A percentile compares a stretch with the other conserved stretches of the same genome.
These are phyloP conservation scores for Beverwykella pulmonaria DNA, from an alignment of 495 filamentous ascomycete species.

Conservation along the genomic window DNA sequence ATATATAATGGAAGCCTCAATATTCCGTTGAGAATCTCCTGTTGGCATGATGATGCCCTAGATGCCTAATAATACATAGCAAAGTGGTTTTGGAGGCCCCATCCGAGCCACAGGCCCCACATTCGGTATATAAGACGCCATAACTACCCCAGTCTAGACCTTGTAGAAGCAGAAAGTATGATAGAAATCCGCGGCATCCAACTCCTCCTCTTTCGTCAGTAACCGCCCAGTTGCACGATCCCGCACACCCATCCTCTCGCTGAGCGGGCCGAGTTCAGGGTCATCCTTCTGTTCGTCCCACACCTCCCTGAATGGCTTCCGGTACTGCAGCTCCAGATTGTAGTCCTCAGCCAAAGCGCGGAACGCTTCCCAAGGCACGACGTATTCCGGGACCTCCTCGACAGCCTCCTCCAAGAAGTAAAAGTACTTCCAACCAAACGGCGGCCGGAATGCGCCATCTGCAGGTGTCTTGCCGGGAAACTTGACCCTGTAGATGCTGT, in stretches of 20 bases:
- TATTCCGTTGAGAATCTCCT: neutral
- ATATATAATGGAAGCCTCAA: neutral
- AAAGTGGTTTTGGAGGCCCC: slow-evolving; percentile 9
- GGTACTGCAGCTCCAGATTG: slow-evolving; percentile 91
- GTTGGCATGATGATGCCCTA: neutral
- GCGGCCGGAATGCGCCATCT: slow-evolving; percentile 85
- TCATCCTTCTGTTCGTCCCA: slow-evolving; percentile 90
- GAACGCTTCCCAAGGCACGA: slow-evolving; percentile 97
- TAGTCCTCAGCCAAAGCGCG: slow-evolving; percentile 93
- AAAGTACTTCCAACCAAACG: slow-evolving; percentile 96
- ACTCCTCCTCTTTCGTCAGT: slow-evolving; percentile 74
- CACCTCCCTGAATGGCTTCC: slow-evolving; percentile 83
- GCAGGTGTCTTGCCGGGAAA: slow-evolving; percentile 80
- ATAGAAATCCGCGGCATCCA: slow-evolving; percentile 90
- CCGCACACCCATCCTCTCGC: slow-evolving; percentile 91
- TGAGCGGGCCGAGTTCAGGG: slow-evolving; percentile 72
- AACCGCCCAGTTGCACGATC: slow-evolving; percentile 68
- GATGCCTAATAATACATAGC: neutral
- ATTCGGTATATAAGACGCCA: slow-evolving; percentile 5
- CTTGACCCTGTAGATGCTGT: slow-evolving; percentile 83
- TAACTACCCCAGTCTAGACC: slow-evolving; percentile 54
- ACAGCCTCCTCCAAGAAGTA: slow-evolving; percentile 96
- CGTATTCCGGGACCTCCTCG: slow-evolving; percentile 94
- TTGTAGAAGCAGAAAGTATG: slow-evolving; percentile 94
- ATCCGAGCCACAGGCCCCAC: slow-evolving; percentile 17